Percentiles rank a stretch among this genome's conserved stretches.
phyloP scores from a whole-genome alignment of 164 flowering plant species.

The Tetracentron sinense region DNA sequence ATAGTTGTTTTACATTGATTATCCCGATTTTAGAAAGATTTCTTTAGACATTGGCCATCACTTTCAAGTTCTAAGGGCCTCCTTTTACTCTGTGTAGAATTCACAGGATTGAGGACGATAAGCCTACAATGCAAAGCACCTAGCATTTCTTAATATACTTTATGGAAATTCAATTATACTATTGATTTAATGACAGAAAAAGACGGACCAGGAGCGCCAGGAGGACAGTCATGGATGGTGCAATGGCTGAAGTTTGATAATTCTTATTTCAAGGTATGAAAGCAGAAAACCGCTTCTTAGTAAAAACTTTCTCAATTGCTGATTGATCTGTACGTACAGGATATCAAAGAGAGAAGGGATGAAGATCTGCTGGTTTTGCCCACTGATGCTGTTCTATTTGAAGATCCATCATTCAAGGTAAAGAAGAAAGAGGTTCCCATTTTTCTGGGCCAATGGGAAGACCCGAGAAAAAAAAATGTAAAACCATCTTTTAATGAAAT shows the following conservation, averaged over 20 bases:
- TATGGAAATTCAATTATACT: no score
- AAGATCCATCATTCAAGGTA: constrained; percentile 95
- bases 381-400: constrained; percentile 92
- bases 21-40: no score
- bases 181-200: constrained; percentile 52
- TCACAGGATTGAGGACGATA: no score
- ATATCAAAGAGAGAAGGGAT: constrained; percentile 80
- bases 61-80: no score
- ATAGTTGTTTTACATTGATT: no score
- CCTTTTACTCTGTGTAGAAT: no score
- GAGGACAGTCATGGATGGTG: constrained; percentile 97
- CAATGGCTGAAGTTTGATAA: constrained; percentile 98
- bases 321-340: constrained; percentile 41
- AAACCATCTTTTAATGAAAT: constrained; percentile 1
- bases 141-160: no score
- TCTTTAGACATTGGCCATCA: no score
- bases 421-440: constrained; percentile 1
- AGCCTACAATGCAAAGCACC: no score
- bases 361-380: constrained; percentile 90
- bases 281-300: not conserved
- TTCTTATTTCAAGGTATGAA: constrained; percentile 83
- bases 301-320: constrained; percentile 6
- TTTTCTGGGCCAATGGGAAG: not conserved
- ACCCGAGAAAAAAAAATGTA: no score
- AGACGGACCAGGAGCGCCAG: constrained; percentile 98